A percentile compares a stretch with the other conserved stretches of the same genome.
Evolutionary conservation across 1,284 basidiomycete species (phyloP).

Genomic region (Cutaneotrichosporon sp.): DNA sequence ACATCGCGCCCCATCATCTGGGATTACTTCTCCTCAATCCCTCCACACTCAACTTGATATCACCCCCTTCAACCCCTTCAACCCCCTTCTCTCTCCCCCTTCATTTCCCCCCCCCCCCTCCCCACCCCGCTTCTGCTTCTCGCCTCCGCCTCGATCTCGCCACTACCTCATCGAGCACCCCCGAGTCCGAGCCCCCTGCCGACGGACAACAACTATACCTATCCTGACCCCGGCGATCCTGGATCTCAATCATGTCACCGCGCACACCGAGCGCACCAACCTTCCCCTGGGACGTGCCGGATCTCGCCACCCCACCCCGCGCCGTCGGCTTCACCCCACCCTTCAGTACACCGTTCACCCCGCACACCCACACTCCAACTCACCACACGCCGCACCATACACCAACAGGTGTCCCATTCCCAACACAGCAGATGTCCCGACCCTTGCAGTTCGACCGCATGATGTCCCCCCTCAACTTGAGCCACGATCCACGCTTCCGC

Average conservation of each 20-base stretch:
- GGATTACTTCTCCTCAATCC: not conserved
- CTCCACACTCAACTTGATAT: not conserved
- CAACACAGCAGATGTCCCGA: not conserved
- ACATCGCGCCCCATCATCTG: not conserved
- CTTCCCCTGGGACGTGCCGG: not conserved
- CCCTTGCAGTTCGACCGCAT: conserved; percentile 18
- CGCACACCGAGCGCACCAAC: not conserved
- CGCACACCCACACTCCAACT: not conserved
- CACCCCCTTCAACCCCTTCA: not conserved
- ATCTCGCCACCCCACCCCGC: not conserved
- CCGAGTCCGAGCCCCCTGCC: not conserved
- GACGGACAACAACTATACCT: not conserved
- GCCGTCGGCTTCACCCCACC: not conserved
- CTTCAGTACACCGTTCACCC: not conserved
- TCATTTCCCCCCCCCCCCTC: not conserved
- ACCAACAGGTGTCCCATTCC: not conserved
- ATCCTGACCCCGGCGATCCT: not conserved
- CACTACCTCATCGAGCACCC: not conserved
- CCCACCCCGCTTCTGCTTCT: not conserved
- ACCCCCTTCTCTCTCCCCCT: not conserved
- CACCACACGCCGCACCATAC: not conserved
- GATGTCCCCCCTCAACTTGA: conserved; percentile 13
- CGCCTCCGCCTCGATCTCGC: not conserved
- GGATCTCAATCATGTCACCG: not conserved
- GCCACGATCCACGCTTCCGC: conserved; percentile 9